Evolutionary conservation across 805 yeast species (phyloP), one percentile per base, ranked within the genome.

Genomic region (Lipomyces anomalus): DNA sequence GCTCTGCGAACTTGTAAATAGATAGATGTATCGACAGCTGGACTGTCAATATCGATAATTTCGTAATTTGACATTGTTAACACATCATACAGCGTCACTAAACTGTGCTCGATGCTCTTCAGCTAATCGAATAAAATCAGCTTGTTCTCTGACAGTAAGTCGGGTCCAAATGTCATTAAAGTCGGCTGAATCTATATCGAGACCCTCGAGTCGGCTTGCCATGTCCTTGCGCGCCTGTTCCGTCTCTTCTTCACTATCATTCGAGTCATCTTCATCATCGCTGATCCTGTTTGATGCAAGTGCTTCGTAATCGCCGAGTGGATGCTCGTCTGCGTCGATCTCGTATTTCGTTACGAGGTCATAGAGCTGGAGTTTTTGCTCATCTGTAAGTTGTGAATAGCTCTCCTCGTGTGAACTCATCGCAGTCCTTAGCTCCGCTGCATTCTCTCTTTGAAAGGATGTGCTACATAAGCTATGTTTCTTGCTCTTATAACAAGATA

Each of bases 301-400:
- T 13, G 6, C 30, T 17, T 35, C 46, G 5, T 30, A 40, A 6
- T 50, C 52, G 3, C 55, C 55, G 9, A 47, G 26, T 21, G 55
- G 55, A 21, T 40, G 22, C 18, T 39, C 42, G 22, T 48, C 47
- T 2, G 55, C 52, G 3, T 45, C 49, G 4, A 44, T 16, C 17
- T 48, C 55, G 24, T 47, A 50, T 32, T 44, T 47, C 30, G 47
- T 35, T 16, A 50, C 47, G 17, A 50, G 42, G 29, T 50, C 53
- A 13, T 39, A 34, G 4, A 50, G 39, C 22, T 43, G 20, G n/a
- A 33, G 21, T 24, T 37, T 39, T 24, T 50, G 52, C 11, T 18
- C 53, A 17, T 35, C 24, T 3, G 35, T 11, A 11, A 36, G 16
- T 22, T 43, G 21, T 3, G 39, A 22, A 29, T 38, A 26, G n/a